phyloP scores from a whole-genome alignment of 2,329 filamentous ascomycete species.

The Clarireedia hainanense region DNA sequence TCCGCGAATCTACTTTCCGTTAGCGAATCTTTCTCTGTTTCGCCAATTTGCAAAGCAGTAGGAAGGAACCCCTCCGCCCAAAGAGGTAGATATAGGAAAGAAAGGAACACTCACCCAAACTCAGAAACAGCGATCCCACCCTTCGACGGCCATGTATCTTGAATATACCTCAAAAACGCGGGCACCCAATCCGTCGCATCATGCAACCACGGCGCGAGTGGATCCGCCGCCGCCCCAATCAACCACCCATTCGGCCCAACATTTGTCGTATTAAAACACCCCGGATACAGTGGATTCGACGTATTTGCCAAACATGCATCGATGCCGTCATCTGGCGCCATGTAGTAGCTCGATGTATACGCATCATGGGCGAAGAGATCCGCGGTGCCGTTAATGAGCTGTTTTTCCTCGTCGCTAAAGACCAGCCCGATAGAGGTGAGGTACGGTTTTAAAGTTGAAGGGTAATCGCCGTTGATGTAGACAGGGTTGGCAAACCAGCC shows the following conservation, averaged over 20 bases:
- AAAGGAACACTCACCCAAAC: slow-evolving; percentile 16
- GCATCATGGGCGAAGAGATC: slow-evolving; percentile 52
- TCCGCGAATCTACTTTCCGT: slow-evolving; percentile 13
- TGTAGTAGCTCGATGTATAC: slow-evolving; percentile 48
- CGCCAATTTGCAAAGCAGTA: background rate
- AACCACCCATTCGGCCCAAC: slow-evolving; percentile 3
- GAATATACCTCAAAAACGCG: slow-evolving; percentile 21
- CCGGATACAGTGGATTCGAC: slow-evolving; percentile 16
- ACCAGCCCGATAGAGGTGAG: slow-evolving; percentile 35
- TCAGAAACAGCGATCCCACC: slow-evolving; percentile 22
- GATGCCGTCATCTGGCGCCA: slow-evolving; percentile 33
- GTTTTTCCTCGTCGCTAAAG: slow-evolving; percentile 41
- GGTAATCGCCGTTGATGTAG: slow-evolving; percentile 44
- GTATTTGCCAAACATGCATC: slow-evolving; percentile 31
- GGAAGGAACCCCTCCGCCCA: too few relatives aligned
- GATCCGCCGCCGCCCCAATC: slow-evolving; percentile 22
- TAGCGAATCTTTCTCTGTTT: background rate
- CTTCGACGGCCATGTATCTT: slow-evolving; percentile 19
- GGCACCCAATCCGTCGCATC: slow-evolving; percentile 23
- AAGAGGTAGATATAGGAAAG: background rate
- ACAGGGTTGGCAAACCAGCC: slow-evolving; percentile 46
- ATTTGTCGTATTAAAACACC: slow-evolving; percentile 18
- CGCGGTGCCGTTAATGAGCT: slow-evolving; percentile 40
- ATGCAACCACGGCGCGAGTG: slow-evolving; percentile 20
- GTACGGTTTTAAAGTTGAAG: slow-evolving; percentile 30